Conservation (phyloP, 805 yeast genomes). For the Yamadazyma ubonensis region DNA sequence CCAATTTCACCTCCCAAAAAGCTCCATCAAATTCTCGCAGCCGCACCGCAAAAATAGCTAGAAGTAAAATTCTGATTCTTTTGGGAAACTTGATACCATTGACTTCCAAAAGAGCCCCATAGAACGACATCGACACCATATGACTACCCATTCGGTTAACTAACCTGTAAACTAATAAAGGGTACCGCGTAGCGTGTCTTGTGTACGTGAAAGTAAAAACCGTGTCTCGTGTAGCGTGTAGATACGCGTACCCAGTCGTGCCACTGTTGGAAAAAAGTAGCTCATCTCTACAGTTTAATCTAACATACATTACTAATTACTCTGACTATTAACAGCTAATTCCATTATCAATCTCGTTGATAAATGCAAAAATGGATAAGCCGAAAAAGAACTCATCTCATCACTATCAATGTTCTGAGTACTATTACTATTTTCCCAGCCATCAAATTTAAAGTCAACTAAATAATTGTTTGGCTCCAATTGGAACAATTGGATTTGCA, state of each 20-base stretch:
- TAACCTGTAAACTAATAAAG: neutral
- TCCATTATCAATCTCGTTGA: constrained; percentile 95
- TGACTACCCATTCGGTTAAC: neutral
- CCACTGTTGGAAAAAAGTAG: neutral
- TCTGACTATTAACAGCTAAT: constrained; percentile 89
- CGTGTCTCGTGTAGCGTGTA: constrained; percentile 1
- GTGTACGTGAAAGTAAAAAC: neutral
- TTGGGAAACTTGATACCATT: too few relatives aligned
- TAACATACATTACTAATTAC: constrained; percentile 14
- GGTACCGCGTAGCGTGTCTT: neutral
- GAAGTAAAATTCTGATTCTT: too few relatives aligned
- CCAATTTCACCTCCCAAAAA: too few relatives aligned
- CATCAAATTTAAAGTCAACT: constrained; percentile 96
- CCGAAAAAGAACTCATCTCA: constrained; percentile 86
- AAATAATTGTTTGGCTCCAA: constrained; percentile 93
- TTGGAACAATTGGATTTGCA: constrained; percentile 95
- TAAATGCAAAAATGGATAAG: constrained; percentile 90
- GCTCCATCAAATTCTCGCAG: too few relatives aligned
- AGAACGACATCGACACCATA: too few relatives aligned
- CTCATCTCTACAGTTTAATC: neutral
- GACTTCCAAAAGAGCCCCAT: too few relatives aligned
- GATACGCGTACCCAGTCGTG: constrained; percentile 13
- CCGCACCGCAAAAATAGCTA: too few relatives aligned
- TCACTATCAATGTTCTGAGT: constrained; percentile 46
- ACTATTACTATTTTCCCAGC: constrained; percentile 64